phyloP scores from a whole-genome alignment of 805 yeast genomes.

The Starmerella floris region DNA sequence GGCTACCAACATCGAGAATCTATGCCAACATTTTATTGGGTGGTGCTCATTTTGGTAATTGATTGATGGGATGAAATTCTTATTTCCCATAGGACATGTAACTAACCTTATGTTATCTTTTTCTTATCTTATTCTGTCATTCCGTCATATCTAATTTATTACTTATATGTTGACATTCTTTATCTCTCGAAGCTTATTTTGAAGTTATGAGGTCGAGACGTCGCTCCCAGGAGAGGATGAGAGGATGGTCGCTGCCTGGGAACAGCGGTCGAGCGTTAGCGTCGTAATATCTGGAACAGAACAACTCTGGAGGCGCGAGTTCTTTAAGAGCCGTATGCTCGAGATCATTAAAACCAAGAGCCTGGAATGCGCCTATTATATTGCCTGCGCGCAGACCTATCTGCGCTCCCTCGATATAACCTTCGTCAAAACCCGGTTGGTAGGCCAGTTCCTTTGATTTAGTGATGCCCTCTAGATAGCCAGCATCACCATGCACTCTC shows the following conservation, averaged over 20 bases:
- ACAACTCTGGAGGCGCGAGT: slow-evolving; percentile 43
- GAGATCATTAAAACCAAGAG: slow-evolving; percentile 25
- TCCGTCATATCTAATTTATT: background rate
- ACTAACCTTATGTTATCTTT: background rate
- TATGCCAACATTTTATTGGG: slow-evolving; percentile 94
- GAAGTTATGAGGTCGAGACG: too few relatives aligned
- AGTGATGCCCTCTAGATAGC: slow-evolving; percentile 71
- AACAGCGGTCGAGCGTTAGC: slow-evolving; percentile 24
- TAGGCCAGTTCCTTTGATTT: slow-evolving; percentile 52
- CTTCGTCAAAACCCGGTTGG: slow-evolving; percentile 71
- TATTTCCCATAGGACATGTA: background rate
- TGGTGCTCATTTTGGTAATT: slow-evolving; percentile 99
- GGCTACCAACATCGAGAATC: slow-evolving; percentile 89
- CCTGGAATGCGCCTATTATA: slow-evolving; percentile 44
- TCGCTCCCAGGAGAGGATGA: slow-evolving; percentile 37
- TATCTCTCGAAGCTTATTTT: too few relatives aligned
- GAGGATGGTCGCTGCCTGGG: slow-evolving; percentile 27
- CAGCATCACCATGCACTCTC: slow-evolving; percentile 60
- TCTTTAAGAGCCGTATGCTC: slow-evolving; percentile 32
- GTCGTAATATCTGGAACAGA: slow-evolving; percentile 44
- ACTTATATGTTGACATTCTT: background rate
- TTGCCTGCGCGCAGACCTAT: slow-evolving; percentile 56
- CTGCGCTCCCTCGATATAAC: slow-evolving; percentile 61
- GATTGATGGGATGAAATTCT: too few relatives aligned
- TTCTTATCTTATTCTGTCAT: background rate